Percentiles rank a stretch among this genome's conserved stretches.
These are phyloP conservation scores for Talaromyces sp. DNA, from an alignment of 2,329 filamentous ascomycete species.

Conservation along the genomic window DNA sequence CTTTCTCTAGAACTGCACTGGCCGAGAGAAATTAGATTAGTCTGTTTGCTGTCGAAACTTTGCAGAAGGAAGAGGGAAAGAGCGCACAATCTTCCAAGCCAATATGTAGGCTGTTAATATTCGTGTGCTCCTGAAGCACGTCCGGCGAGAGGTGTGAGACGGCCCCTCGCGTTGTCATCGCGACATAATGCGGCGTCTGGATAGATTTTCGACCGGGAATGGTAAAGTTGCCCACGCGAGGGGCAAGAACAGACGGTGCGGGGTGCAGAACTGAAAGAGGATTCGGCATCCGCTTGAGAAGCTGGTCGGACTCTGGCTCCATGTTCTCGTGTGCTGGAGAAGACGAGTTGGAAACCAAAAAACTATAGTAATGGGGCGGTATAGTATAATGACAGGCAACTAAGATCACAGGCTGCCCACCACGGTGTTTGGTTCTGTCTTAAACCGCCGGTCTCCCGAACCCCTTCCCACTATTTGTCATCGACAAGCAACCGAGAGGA, in stretches of 20 bases:
- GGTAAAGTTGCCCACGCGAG: constrained; percentile 64
- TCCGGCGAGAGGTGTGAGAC: constrained; percentile 89
- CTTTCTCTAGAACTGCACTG: constrained; percentile 59
- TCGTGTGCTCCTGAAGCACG: constrained; percentile 62
- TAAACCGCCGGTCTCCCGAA: constrained; percentile 7
- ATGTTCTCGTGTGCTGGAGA: constrained; percentile 18
- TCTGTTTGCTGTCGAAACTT: constrained; percentile 62
- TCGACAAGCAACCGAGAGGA: background rate
- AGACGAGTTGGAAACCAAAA: background rate
- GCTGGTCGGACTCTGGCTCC: constrained; percentile 20
- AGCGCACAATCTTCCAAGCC: constrained; percentile 87
- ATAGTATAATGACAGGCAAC: constrained; percentile 2
- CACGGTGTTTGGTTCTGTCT: background rate
- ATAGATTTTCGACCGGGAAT: constrained; percentile 62
- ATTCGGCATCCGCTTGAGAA: constrained; percentile 30
- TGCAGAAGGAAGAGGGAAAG: background rate
- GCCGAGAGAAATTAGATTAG: constrained; percentile 62
- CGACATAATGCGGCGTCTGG: constrained; percentile 78
- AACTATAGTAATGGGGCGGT: background rate
- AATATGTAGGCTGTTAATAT: constrained; percentile 68
- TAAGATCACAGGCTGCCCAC: background rate
- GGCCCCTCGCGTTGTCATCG: constrained; percentile 73
- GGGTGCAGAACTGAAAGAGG: constrained; percentile 31
- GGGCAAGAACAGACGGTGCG: constrained; percentile 35
- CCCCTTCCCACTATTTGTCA: background rate